Base-by-base conservation (phyloP, 331 rosid species). In the Prunus yedoensis region DNA sequence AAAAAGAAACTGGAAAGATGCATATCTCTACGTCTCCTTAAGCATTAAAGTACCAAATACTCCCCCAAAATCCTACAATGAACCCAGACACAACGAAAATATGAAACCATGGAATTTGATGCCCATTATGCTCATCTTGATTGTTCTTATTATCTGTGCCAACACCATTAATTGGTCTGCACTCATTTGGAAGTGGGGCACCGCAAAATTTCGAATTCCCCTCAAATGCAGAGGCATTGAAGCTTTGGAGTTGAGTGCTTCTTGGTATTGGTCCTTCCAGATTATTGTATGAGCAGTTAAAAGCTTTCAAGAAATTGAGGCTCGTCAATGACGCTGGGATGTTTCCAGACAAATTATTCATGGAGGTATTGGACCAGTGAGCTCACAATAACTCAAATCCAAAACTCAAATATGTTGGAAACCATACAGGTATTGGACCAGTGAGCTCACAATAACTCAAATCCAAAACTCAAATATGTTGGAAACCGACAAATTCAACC, bases 161-260 rank as follows among this genome's bases (percentile, higher is more conserved):
- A 2, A 1, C 14, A 3, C 13, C 57, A 10, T 8, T 25, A 60
- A 25, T 17, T 47, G 12, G 20, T 10, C 1, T 16, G n/a, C 77
- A 73, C 30, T 58, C 47, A 68, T 58, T 27, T 25, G 46, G 46
- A 25, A 73, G 77, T 27, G 77, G 77, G 52, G n/a, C 6, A 4
- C 77, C 57, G 46, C 77, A 46, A 17, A 73, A 68, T 21, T 32
- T n/a, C 5, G 57, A n/a, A 66, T 66, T 66, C 53, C 70, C 70
- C 32, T 43, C 20, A 16, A 35, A 56, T 14, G 10, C 25, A 13
- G 23, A 72, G 23, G 67, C 16, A 56, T 7, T 1, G 10, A 70
- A 70, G 63, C n/a, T 46, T 8, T 38, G 68, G 57, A 59, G 23
- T 13, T 58, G 77, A 16, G 68, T 73, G 77, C 77, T 25, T 43